Evolutionary conservation across 192 early-diverging fungal genomes (phyloP), one percentile per base, ranked within the genome.

Genomic region (Coemansia sp.): DNA sequence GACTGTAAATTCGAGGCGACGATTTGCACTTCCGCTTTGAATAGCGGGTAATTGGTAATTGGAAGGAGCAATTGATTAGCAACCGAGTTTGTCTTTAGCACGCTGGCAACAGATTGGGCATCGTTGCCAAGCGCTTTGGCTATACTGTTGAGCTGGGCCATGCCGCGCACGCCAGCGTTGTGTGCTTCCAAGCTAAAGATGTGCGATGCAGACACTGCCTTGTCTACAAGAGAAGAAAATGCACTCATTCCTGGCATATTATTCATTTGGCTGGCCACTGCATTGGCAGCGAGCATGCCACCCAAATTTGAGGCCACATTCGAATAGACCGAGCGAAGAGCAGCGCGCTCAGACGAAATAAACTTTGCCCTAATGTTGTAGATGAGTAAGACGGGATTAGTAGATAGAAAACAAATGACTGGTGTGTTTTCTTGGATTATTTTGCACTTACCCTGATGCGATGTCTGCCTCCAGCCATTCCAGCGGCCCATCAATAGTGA

Each of bases 31-130:
- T 63, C 52, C 14, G 45, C 27, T 4, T 38, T 19, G 38, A 59
- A 66, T n/a, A 37, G 58, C 5, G 55, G 30, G 15, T 60, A 47
- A 36, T 67, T 67, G n/a, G 70, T 74, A 6, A 74, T 10, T 14
- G 70, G 60, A 14, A 67, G 41, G 15, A 67, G 22, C 3, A 67
- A 15, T 10, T 34, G 53, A 18, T 55, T 67, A 2, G 58, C 51
- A n/a, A 63, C 10, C 22, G 22, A 38, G 32, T 74, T 74, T 8
- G 60, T 62, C 21, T 46, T 25, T 11, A 65, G 26, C 7, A 54
- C 36, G 3, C 39, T 21, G 17, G 8, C 27, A 2, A 59, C 32
- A 2, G 63, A 48, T 23, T 49, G 9, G n/a, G 63, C 52, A 4
- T 58, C 51, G 23, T 43, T 54, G 37, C 22, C 35, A 0, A 62